Conservation (phyloP, 2,329 filamentous ascomycete genomes). For the Penicillium sp. region DNA sequence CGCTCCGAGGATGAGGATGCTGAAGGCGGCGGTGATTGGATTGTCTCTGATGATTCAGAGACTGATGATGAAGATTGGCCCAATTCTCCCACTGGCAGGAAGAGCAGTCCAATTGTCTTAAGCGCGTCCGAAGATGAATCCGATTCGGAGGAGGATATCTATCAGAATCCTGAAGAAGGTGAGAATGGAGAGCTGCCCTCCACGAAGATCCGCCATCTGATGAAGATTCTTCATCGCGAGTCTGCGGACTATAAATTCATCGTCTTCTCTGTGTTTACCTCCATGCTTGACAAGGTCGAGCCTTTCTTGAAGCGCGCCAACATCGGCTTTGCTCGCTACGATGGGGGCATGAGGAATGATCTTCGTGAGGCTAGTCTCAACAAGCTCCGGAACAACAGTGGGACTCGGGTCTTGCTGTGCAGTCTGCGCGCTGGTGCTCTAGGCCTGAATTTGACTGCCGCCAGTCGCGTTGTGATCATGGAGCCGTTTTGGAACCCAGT, state of each 20-base stretch:
- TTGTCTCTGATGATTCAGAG: constrained; percentile 65
- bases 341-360: constrained; percentile 92
- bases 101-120: constrained; percentile 18
- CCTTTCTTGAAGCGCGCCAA: constrained; percentile 73
- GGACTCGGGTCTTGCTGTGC: constrained; percentile 78
- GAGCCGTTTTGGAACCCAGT: constrained; percentile 98
- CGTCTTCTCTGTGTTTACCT: constrained; percentile 96
- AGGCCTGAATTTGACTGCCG: constrained; percentile 89
- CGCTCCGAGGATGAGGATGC: constrained; percentile 81
- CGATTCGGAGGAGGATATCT: constrained; percentile 38
- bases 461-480: constrained; percentile 85
- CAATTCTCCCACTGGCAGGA: constrained; percentile 25
- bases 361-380: constrained; percentile 79
- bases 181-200: constrained; percentile 53
- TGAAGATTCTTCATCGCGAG: constrained; percentile 74
- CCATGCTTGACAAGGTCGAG: constrained; percentile 93
- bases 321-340: constrained; percentile 81
- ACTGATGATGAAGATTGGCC: constrained; percentile 36
- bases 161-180: constrained; percentile 37
- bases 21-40: constrained; percentile 75
- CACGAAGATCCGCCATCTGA: constrained; percentile 83
- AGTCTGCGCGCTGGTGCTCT: constrained; percentile 89
- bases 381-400: constrained; percentile 65
- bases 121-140: constrained; percentile 32
- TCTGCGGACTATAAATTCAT: constrained; percentile 86